A percentile compares a stretch with the other conserved stretches of the same genome.
These are phyloP conservation scores for Pholiota adiposa DNA, from an alignment of 1,284 basidiomycete species.

Conservation along the genomic window DNA sequence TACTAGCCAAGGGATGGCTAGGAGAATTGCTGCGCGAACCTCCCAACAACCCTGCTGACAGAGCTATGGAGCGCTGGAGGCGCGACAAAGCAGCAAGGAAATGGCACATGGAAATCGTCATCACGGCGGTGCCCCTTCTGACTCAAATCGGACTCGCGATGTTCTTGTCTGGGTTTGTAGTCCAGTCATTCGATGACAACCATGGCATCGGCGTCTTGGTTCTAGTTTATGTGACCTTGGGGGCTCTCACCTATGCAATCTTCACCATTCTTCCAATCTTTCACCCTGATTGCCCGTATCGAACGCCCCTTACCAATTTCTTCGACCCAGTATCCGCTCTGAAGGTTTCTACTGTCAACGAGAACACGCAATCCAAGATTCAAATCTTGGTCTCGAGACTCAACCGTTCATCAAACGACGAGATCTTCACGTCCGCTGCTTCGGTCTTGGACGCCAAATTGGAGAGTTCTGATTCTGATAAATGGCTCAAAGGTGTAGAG, in stretches of 20 bases:
- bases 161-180: neutral
- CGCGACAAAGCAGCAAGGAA: neutral
- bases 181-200: neutral
- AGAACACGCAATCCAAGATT: neutral
- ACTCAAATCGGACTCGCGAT: neutral
- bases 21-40: neutral
- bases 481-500: neutral
- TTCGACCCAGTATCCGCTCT: neutral
- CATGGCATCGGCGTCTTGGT: neutral
- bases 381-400: neutral
- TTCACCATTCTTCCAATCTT: neutral
- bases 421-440: neutral
- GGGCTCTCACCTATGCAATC: neutral
- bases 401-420: neutral
- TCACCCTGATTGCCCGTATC: neutral
- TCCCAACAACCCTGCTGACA: neutral
- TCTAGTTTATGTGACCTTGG: neutral
- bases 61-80: neutral
- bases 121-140: neutral
- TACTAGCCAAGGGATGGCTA: neutral
- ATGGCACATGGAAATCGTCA: neutral
- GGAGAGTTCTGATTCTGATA: neutral
- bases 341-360: neutral
- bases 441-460: neutral
- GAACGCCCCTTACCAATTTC: neutral